Evolutionary conservation across 2,329 filamentous ascomycete genomes (phyloP), one percentile per base, ranked within the genome.

Genomic region (Arthroderma uncinatum): DNA sequence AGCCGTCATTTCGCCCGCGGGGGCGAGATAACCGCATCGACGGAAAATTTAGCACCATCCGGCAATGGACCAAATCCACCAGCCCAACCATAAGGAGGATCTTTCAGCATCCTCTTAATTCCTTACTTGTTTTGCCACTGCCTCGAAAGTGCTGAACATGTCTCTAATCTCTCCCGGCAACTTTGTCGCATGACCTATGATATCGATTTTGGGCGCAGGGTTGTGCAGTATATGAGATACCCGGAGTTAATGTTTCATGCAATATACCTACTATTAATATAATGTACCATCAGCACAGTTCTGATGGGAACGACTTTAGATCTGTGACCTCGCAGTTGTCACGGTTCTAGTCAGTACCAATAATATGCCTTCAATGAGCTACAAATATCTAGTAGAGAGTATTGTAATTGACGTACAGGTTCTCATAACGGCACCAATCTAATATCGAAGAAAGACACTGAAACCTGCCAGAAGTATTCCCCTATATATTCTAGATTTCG

Each of bases 41-140:
- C 52, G 52, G 40, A 54, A 30, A 47, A 44, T 6, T n/a, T 58
- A 50, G 23, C 40, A 30, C 56, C 52, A 6, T 19, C 50, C 12
- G 33, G 40, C 52, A 58, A 33, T 14, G 33, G 4, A 7, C 3
- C 25, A 33, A 6, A 9, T 5, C 4, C 40, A 12, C 40, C 19
- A 25, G 40, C 23, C 21, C 10, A 9, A 5, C 34, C 12, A 36
- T 16, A 21, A 12, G 39, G 39, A 42, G 23, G 9, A 14, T 14
- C 21, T 4, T 9, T 14, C 21, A 14, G 21, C 2, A 47, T 12
- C 10, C 7, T 25, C 40, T 30, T 7, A 7, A 47, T 23, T 2
- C 40, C 40, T 47, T 47, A 10, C 19, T 47, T 28, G 19, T 23
- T 28, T 21, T 28, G 21, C 40, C 10, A 47, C 23, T 25, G 12